Base-by-base conservation (phyloP, 2,329 filamentous ascomycete species). In the Sporothrix brasiliensis region DNA sequence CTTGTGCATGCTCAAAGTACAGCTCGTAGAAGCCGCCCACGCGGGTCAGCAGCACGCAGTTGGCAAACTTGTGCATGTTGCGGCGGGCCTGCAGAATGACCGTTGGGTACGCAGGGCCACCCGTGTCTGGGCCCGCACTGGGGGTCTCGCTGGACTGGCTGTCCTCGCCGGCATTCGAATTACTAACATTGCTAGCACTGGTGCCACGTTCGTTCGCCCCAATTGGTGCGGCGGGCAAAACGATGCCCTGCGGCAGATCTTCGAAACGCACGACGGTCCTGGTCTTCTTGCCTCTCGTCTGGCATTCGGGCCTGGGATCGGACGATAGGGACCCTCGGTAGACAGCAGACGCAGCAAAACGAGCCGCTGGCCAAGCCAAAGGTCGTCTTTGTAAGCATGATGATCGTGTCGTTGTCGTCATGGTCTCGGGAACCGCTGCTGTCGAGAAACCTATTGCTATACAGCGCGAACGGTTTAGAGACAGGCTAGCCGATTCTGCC, bases 21-120 rank as follows among this genome's bases (percentile, higher is more conserved):
- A 99, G 83, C 86, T 99, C 95, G 80, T 98, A 99, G 81, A 99
- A 99, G 72, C 94, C 91, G 70, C 95, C 95, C 39, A 99, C 93
- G 70, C 94, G 88, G 4, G 95, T 99, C 72, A 99, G 82, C 9
- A 99, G 80, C 52, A 99, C 91, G 80, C 94, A 98, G 76, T 96
- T 93, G 76, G 89, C 88, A 81, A 97, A 97, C 76, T 91, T 93
- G 75, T 89, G 86, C 90, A 98, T 97, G 80, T 97, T 96, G 74
- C 89, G 92, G 70, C 89, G 88, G 39, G 92, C 94, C 78, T 97
- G 93, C 77, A 93, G 88, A 71, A 98, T 83, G 63, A 98, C 91
- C n/a, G 92, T 91, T 19, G 95, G 94, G 79, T 97, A 97, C 5
- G 82, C 77, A 19, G 87, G 85, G 41, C 70, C 27, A 27, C 27